phyloP scores from a whole-genome alignment of 768 basidiomycete genomes.

The Suillus placidus region DNA sequence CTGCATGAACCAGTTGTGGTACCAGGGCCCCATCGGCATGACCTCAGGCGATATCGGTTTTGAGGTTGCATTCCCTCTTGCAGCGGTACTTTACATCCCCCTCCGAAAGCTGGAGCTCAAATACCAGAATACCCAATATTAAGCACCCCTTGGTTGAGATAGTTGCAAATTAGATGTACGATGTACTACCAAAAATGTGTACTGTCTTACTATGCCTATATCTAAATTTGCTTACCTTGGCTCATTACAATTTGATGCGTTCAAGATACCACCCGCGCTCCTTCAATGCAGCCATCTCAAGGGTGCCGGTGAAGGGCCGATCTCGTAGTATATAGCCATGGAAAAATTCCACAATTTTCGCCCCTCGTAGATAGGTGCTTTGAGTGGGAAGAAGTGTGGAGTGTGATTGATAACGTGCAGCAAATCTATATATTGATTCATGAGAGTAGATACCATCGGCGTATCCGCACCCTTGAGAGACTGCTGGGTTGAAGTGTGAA shows the following conservation, averaged over 20 bases:
- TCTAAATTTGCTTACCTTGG: neutral
- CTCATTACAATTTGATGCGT: neutral
- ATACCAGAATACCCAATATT: slow-evolving; percentile 29
- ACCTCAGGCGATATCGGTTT: slow-evolving; percentile 74
- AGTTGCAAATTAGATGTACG: neutral
- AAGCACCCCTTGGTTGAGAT: neutral
- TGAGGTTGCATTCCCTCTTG: slow-evolving; percentile 55
- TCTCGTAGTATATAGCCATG: neutral
- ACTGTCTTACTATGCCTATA: neutral
- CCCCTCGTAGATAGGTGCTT: neutral
- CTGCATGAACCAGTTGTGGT: slow-evolving; percentile 74
- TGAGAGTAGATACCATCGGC: neutral
- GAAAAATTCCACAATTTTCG: neutral
- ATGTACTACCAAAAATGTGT: neutral
- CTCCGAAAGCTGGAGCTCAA: slow-evolving; percentile 54
- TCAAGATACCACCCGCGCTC: neutral
- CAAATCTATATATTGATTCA: neutral
- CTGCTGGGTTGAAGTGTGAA: neutral
- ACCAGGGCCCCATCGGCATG: slow-evolving; percentile 65
- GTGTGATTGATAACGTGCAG: neutral
- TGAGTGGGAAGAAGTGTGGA: neutral
- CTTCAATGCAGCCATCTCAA: neutral
- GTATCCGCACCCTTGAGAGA: neutral
- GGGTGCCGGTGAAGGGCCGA: neutral
- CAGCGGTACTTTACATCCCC: slow-evolving; percentile 53